Evolutionary conservation across 805 yeast species (phyloP).

Genomic region (Metahyphopichia silvanorum): DNA sequence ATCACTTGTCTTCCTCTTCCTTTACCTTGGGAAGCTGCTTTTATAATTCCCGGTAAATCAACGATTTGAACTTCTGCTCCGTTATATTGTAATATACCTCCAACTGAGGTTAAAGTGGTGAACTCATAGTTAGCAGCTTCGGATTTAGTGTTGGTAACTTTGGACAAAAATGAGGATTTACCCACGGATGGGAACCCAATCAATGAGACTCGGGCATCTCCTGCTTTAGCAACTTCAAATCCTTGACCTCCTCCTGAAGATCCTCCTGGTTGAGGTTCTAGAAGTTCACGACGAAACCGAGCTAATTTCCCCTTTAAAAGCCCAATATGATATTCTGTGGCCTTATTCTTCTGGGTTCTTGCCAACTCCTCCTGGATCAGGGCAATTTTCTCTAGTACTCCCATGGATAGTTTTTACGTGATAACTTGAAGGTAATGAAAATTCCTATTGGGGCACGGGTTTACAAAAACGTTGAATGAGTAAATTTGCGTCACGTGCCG

Average conservation of each 20-base stretch:
- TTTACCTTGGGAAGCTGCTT: slow-evolving; percentile 95
- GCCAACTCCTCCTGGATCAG: slow-evolving; percentile 92
- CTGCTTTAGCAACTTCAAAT: slow-evolving; percentile 91
- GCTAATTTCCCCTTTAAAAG: slow-evolving; percentile 93
- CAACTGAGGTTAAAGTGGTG: slow-evolving; percentile 94
- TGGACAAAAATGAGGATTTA: slow-evolving; percentile 83
- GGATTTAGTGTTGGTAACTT: slow-evolving; percentile 89
- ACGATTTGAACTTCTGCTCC: slow-evolving; percentile 97
- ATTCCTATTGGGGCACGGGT: too few species aligned
- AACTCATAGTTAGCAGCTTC: slow-evolving; percentile 95
- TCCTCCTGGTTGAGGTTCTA: slow-evolving; percentile 84
- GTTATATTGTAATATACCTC: slow-evolving; percentile 90
- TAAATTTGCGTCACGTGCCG: not conserved
- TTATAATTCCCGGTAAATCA: slow-evolving; percentile 96
- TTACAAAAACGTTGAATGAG: not conserved
- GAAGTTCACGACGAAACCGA: slow-evolving; percentile 81
- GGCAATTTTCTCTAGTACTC: slow-evolving; percentile 64
- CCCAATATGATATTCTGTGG: slow-evolving; percentile 96
- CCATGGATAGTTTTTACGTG: too few species aligned
- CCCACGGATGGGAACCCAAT: slow-evolving; percentile 99
- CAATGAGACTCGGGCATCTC: slow-evolving; percentile 92
- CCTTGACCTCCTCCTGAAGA: slow-evolving; percentile 79
- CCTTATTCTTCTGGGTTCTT: slow-evolving; percentile 94
- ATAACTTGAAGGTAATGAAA: too few species aligned
- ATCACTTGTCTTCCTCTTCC: slow-evolving; percentile 98